Evolutionary conservation across 371 early-diverging fungal genomes (phyloP).

Genomic region (Rhizomucor miehei): DNA sequence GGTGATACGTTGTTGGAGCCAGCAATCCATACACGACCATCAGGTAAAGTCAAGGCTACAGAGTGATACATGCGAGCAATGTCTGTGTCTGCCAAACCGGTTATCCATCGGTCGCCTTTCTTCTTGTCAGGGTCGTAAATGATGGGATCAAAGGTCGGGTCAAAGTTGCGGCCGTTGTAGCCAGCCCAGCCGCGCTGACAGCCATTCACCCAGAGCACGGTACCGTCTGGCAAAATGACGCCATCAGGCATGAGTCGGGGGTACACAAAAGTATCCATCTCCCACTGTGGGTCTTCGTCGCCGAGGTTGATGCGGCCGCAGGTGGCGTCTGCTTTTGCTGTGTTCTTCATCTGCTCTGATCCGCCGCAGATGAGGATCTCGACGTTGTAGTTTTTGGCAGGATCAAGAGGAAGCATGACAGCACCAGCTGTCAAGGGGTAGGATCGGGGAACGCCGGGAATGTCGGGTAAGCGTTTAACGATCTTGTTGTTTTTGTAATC

Average conservation of each 20-base stretch:
- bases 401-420: constrained; percentile 57
- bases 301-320: constrained; percentile 57
- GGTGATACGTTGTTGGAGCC: constrained; percentile 47
- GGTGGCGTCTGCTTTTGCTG: constrained; percentile 35
- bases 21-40: constrained; percentile 49
- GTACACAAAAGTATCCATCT: constrained; percentile 57
- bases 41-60: constrained; percentile 57
- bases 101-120: constrained; percentile 38
- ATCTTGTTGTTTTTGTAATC: constrained; percentile 46
- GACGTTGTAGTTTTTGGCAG: constrained; percentile 54
- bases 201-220: constrained; percentile 58
- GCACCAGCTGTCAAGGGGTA: constrained; percentile 64
- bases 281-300: constrained; percentile 50
- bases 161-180: constrained; percentile 40
- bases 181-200: constrained; percentile 64
- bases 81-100: constrained; percentile 45
- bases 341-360: constrained; percentile 35
- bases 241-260: constrained; percentile 66
- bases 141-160: constrained; percentile 57
- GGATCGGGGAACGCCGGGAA: constrained; percentile 55
- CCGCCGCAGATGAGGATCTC: constrained; percentile 67
- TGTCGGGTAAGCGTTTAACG: constrained; percentile 46
- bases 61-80: constrained; percentile 73
- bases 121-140: constrained; percentile 53
- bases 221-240: constrained; percentile 59